Percentiles rank a stretch among this genome's conserved stretches.
Evolutionary conservation across 108 stramenopile genomes (phyloP).

Genomic region (Ochromonas danica): DNA sequence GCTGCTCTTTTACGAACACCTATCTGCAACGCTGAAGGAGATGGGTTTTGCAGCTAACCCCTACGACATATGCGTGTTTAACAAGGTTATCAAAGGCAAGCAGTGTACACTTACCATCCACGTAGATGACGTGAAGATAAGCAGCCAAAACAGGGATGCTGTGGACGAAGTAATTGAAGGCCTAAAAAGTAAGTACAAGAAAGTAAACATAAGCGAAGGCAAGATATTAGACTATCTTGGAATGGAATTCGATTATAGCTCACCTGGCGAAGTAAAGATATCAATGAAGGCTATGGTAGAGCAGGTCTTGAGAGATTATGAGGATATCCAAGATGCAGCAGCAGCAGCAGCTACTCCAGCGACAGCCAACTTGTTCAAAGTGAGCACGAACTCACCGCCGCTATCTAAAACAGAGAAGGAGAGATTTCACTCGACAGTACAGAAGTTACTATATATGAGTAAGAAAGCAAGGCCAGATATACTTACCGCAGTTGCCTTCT

Average conservation of each 20-base stretch:
- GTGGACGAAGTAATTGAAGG: neutral
- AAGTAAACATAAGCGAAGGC: neutral
- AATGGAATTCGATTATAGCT: slow-evolving; percentile 12
- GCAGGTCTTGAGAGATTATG: neutral
- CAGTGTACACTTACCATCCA: slow-evolving; percentile 11
- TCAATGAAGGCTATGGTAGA: neutral
- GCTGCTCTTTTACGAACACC: neutral
- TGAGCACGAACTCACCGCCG: neutral
- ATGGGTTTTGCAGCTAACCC: slow-evolving; percentile 9
- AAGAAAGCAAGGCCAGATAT: slow-evolving; percentile 28
- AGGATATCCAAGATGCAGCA: neutral
- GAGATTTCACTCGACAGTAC: slow-evolving; percentile 8
- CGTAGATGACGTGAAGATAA: slow-evolving; percentile 25
- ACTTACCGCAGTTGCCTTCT: slow-evolving; percentile 5
- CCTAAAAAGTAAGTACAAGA: neutral
- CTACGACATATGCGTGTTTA: slow-evolving; percentile 22
- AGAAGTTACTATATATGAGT: slow-evolving; percentile 11
- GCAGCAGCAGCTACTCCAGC: neutral
- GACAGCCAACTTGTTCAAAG: neutral
- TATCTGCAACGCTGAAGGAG: neutral
- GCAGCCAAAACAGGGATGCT: neutral
- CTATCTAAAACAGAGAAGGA: neutral
- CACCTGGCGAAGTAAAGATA: neutral
- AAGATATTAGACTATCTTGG: slow-evolving; percentile 7
- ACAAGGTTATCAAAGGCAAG: neutral